Evolutionary conservation across 1,284 basidiomycete genomes (phyloP).

Genomic region (Puccinia sorghi): DNA sequence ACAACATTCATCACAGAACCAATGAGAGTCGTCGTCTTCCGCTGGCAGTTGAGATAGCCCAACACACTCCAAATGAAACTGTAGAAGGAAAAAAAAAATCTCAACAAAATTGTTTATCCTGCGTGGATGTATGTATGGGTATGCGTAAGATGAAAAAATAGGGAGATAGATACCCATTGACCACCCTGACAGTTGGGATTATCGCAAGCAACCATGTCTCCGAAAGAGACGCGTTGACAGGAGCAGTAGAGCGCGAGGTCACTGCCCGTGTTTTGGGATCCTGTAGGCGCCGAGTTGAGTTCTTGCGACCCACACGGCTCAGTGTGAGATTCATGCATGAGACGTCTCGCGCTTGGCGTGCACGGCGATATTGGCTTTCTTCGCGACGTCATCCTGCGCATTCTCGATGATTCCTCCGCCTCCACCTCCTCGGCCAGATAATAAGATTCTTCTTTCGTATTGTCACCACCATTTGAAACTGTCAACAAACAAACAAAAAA

Average conservation of each 20-base stretch:
- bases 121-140: no score
- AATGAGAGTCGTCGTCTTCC: not conserved
- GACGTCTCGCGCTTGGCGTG: not conserved
- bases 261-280: not conserved
- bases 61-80: slow-evolving; percentile 43
- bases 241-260: slow-evolving; percentile 30
- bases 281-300: not conserved
- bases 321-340: not conserved
- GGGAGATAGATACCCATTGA: slow-evolving; percentile 26
- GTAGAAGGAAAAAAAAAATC: not conserved
- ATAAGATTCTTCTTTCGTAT: no score
- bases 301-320: not conserved
- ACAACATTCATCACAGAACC: slow-evolving; percentile 24
- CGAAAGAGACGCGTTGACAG: slow-evolving; percentile 34
- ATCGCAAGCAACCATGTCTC: slow-evolving; percentile 42
- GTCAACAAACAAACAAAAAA: no score
- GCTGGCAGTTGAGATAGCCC: slow-evolving; percentile 4
- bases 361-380: no score
- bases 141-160: not conserved
- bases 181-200: slow-evolving; percentile 41
- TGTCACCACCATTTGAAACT: no score
- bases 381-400: no score
- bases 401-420: no score
- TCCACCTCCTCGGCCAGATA: no score
- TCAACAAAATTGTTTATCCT: no score